A percentile compares a stretch with the other conserved stretches of the same genome.
Evolutionary conservation across 2,329 filamentous ascomycete genomes (phyloP).

Genomic region (Venturia nashicola): DNA sequence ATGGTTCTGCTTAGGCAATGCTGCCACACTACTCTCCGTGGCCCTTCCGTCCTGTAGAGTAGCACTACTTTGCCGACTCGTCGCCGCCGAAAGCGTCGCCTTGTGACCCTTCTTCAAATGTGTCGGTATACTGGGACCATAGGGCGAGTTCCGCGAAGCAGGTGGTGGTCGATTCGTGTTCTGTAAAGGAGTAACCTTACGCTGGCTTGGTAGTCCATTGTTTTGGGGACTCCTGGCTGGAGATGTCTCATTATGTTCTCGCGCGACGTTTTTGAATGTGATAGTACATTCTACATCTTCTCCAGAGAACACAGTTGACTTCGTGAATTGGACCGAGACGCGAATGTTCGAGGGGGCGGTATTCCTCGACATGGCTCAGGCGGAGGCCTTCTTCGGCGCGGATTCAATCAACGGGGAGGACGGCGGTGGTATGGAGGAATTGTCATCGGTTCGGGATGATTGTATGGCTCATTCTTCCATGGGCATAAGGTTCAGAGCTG

Average conservation of each 20-base stretch:
- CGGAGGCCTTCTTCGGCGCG: background rate
- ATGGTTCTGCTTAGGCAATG: slow-evolving; percentile 20
- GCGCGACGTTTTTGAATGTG: slow-evolving; percentile 78
- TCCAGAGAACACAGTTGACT: slow-evolving; percentile 89
- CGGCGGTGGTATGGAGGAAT: background rate
- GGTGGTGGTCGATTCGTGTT: background rate
- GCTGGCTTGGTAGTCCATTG: background rate
- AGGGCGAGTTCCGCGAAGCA: background rate
- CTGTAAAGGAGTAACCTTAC: background rate
- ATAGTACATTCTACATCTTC: slow-evolving; percentile 94
- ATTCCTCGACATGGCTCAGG: background rate
- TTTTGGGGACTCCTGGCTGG: background rate
- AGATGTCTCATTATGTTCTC: slow-evolving; percentile 24
- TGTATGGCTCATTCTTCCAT: background rate
- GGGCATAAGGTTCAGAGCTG: background rate
- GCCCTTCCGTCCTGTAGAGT: slow-evolving; percentile 11
- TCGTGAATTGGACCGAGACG: slow-evolving; percentile 90
- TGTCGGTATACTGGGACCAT: slow-evolving; percentile 7
- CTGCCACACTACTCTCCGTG: slow-evolving; percentile 6
- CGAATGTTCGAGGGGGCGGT: slow-evolving; percentile 52
- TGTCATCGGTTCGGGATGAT: background rate
- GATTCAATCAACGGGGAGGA: background rate
- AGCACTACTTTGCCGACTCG: background rate
- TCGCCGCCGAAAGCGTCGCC: background rate
- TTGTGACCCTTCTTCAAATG: slow-evolving; percentile 3